phyloP scores from a whole-genome alignment of 1,284 basidiomycete species.

The Pseudozyma hubeiensis region DNA sequence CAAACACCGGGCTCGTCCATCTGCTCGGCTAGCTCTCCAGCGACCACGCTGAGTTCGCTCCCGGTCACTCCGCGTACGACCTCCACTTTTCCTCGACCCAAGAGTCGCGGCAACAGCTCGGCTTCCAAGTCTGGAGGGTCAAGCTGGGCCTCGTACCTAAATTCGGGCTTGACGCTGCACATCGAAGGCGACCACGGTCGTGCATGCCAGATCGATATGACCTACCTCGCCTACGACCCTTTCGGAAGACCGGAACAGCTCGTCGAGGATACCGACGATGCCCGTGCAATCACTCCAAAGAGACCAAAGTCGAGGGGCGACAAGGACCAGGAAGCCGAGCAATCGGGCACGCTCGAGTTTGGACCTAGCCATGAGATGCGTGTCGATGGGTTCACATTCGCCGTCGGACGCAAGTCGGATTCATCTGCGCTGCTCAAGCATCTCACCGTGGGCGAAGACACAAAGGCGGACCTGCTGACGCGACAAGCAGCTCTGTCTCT shows the following conservation, averaged over 20 bases:
- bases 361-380: constrained; percentile 14
- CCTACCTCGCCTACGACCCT: constrained; percentile 59
- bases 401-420: constrained; percentile 14
- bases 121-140: constrained; percentile 24
- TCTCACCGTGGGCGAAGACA: constrained; percentile 55
- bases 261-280: constrained; percentile 22
- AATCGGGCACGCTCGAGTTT: constrained; percentile 48
- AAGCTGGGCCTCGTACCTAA: constrained; percentile 58
- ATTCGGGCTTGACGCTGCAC: constrained; percentile 55
- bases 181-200: constrained; percentile 51
- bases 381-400: constrained; percentile 7
- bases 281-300: constrained; percentile 28
- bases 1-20: constrained; percentile 36
- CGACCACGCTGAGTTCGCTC: constrained; percentile 34
- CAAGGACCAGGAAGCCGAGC: constrained; percentile 45
- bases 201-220: constrained; percentile 35
- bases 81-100: constrained; percentile 23
- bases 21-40: constrained; percentile 32
- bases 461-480: constrained; percentile 56
- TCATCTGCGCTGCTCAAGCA: constrained; percentile 48
- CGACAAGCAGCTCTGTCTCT: constrained; percentile 55
- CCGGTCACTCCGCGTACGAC: constrained; percentile 28
- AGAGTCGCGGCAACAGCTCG: constrained; percentile 29
- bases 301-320: constrained; percentile 46
- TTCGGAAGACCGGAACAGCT: constrained; percentile 56